Conservation (phyloP, 2,329 filamentous ascomycete species). For the Coniochaeta pulveracea region DNA sequence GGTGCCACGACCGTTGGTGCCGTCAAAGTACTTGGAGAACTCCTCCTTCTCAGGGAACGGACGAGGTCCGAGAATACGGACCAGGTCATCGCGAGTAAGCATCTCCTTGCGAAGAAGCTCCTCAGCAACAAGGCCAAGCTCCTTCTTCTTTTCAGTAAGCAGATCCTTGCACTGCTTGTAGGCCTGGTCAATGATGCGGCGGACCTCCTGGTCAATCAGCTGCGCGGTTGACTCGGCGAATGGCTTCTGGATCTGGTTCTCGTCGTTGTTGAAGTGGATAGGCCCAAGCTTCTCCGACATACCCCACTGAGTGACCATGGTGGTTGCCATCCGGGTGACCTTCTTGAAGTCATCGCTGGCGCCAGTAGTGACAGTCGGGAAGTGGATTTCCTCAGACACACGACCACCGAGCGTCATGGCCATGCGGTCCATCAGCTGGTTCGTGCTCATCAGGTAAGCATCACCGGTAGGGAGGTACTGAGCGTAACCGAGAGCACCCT, state of each 20-base stretch:
- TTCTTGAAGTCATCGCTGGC: slow-evolving; percentile 98
- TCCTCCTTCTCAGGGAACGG: slow-evolving; percentile 80
- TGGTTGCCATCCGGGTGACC: slow-evolving; percentile 87
- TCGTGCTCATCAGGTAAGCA: slow-evolving; percentile 88
- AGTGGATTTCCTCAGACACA: slow-evolving; percentile 92
- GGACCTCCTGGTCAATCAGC: slow-evolving; percentile 84
- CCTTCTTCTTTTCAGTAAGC: slow-evolving; percentile 72
- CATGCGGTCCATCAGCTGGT: slow-evolving; percentile 98
- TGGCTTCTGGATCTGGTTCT: slow-evolving; percentile 79
- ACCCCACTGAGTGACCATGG: slow-evolving; percentile 99
- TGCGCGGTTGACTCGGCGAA: slow-evolving; percentile 92
- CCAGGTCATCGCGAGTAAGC: slow-evolving; percentile 81
- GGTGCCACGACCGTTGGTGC: slow-evolving; percentile 36
- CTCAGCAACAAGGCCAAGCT: slow-evolving; percentile 84
- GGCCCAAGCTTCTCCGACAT: slow-evolving; percentile 94
- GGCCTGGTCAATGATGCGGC: slow-evolving; percentile 81
- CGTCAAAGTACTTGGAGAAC: slow-evolving; percentile 88
- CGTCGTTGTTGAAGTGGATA: slow-evolving; percentile 77
- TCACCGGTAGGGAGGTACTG: slow-evolving; percentile 91
- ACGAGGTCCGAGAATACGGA: slow-evolving; percentile 72
- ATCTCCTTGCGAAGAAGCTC: slow-evolving; percentile 89
- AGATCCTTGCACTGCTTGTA: slow-evolving; percentile 85
- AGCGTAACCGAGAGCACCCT: slow-evolving; percentile 87
- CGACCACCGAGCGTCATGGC: slow-evolving; percentile 97
- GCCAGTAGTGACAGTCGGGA: slow-evolving; percentile 89